A percentile compares a stretch with the other conserved stretches of the same genome.
Conservation (phyloP, 352 stramenopile species). For the Phytophthora europaea region DNA sequence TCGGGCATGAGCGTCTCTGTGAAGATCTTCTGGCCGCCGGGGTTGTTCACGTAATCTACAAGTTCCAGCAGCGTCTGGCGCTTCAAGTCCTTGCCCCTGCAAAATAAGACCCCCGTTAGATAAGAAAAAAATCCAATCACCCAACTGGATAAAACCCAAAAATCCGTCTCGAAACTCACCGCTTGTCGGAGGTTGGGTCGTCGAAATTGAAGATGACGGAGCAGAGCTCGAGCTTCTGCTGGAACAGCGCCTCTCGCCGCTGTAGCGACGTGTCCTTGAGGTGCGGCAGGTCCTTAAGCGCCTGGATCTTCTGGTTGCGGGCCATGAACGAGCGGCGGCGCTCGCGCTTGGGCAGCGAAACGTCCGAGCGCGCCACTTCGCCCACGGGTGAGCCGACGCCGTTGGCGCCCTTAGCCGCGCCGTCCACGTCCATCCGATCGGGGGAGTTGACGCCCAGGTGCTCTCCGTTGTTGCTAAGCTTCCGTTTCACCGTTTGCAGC, state of each 20-base stretch:
- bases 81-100: constrained; percentile 97
- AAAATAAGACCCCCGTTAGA: constrained; percentile 5
- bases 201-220: constrained; percentile 98
- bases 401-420: constrained; percentile 31
- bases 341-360: constrained; percentile 86
- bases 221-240: constrained; percentile 97
- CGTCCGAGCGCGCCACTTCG: constrained; percentile 83
- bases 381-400: constrained; percentile 58
- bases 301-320: constrained; percentile 89
- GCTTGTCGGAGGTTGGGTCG: constrained; percentile 95
- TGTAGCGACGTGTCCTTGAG: constrained; percentile 89
- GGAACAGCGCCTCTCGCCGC: constrained; percentile 94
- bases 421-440: constrained; percentile 75
- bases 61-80: constrained; percentile 99
- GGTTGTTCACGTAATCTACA: constrained; percentile 99
- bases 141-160: constrained; percentile 12
- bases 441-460: constrained; percentile 60
- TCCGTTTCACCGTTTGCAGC: constrained; percentile 91
- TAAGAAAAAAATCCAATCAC: constrained; percentile 15
- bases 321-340: constrained; percentile 85
- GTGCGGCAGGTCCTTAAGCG: constrained; percentile 86
- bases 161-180: constrained; percentile 44
- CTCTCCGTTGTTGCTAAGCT: constrained; percentile 88
- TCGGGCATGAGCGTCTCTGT: constrained; percentile 97
- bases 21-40: constrained; percentile 96